These are phyloP conservation scores for Zygosaccharomyces lentus DNA, from an alignment of 805 yeast genomes.

Conservation along the genomic window DNA sequence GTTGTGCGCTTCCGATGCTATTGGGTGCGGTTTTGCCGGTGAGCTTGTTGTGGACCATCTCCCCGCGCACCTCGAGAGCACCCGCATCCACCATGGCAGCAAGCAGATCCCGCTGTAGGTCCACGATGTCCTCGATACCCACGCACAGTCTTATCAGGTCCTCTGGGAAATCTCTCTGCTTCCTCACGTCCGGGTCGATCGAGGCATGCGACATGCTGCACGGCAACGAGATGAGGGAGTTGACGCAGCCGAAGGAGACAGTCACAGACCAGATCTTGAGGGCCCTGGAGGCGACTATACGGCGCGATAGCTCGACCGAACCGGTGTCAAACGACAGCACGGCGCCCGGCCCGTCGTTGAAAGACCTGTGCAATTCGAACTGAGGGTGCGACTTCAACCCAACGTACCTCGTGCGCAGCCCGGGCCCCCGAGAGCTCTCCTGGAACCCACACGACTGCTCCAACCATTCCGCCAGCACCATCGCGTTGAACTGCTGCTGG, in stretches of 20 bases:
- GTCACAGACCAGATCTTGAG: slow-evolving; percentile 74
- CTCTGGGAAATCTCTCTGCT: slow-evolving; percentile 87
- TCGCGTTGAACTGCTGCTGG: slow-evolving; percentile 80
- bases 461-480: slow-evolving; percentile 69
- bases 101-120: slow-evolving; percentile 75
- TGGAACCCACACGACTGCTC: slow-evolving; percentile 54
- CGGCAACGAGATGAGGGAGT: slow-evolving; percentile 88
- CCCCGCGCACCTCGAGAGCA: slow-evolving; percentile 39
- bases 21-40: slow-evolving; percentile 21
- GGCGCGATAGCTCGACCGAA: slow-evolving; percentile 55
- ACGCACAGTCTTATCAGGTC: slow-evolving; percentile 86
- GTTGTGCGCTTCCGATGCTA: slow-evolving; percentile 17
- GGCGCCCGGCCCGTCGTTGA: slow-evolving; percentile 83
- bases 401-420: slow-evolving; percentile 68
- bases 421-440: slow-evolving; percentile 8
- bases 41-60: slow-evolving; percentile 21
- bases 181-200: slow-evolving; percentile 80
- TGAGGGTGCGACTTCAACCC: slow-evolving; percentile 81
- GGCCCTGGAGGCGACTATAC: slow-evolving; percentile 63
- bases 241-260: slow-evolving; percentile 92
- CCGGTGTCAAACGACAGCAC: slow-evolving; percentile 90
- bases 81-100: slow-evolving; percentile 67
- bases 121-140: slow-evolving; percentile 82
- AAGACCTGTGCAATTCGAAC: slow-evolving; percentile 68
- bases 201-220: slow-evolving; percentile 98